These are phyloP conservation scores for Metarhizium album DNA, from an alignment of 2,329 filamentous ascomycete species.

Conservation along the genomic window DNA sequence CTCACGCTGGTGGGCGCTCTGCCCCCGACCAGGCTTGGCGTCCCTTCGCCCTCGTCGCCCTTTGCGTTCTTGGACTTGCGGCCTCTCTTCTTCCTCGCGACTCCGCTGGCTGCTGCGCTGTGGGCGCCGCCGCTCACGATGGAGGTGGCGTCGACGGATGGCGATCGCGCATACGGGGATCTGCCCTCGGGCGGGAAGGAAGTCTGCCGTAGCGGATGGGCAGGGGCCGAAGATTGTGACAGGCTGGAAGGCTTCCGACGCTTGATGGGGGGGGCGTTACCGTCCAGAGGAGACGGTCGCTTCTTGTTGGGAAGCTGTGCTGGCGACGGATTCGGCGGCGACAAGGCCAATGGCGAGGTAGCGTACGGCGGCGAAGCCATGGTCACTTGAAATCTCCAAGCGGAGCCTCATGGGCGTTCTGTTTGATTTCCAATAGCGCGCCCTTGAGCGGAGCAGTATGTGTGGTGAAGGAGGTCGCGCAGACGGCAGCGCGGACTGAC, in stretches of 20 bases:
- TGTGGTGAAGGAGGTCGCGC: too few relatives aligned
- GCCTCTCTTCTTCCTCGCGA: conserved; percentile 48
- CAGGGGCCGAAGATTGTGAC: conserved; percentile 42
- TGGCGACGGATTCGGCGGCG: conserved; percentile 42
- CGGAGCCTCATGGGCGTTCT: background rate
- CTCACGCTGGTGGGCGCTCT: conserved; percentile 32
- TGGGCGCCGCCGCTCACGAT: conserved; percentile 52
- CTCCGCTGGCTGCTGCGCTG: conserved; percentile 29
- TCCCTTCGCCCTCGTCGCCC: conserved; percentile 31
- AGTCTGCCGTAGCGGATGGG: conserved; percentile 67
- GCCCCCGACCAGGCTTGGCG: conserved; percentile 32
- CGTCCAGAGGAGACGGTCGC: conserved; percentile 44
- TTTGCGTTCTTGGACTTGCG: conserved; percentile 49
- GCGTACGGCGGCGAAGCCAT: conserved; percentile 48
- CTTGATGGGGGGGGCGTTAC: conserved; percentile 43
- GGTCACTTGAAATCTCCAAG: conserved; percentile 10
- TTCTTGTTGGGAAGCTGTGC: conserved; percentile 47
- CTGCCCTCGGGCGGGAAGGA: conserved; percentile 59
- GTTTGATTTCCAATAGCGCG: background rate
- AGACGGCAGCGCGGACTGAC: too few relatives aligned
- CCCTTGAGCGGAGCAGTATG: background rate
- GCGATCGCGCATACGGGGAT: conserved; percentile 50
- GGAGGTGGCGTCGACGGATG: conserved; percentile 50
- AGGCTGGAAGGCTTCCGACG: conserved; percentile 61
- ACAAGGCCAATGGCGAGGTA: conserved; percentile 41